Conservation (phyloP, 2,329 filamentous ascomycete genomes). For the Paecilomyces formosus region DNA sequence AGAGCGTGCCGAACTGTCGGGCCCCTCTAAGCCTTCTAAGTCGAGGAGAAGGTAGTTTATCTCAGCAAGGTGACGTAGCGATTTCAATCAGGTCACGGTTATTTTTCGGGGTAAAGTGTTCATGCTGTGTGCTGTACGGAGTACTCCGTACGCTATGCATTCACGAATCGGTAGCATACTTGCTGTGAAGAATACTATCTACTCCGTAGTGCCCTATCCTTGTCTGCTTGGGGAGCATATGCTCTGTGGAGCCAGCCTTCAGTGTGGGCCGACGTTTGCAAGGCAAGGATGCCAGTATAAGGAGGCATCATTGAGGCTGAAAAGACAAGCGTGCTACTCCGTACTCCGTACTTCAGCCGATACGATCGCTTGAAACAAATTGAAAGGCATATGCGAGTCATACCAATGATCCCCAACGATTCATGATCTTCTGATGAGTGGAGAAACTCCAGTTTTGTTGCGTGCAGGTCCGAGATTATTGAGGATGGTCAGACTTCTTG, state of each 20-base stretch:
- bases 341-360: background rate
- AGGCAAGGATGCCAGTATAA: background rate
- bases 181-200: background rate
- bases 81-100: background rate
- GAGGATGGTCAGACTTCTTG: background rate
- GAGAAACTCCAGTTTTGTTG: background rate
- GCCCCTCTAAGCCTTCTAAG: background rate
- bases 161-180: background rate
- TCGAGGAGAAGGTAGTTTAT: background rate
- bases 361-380: background rate
- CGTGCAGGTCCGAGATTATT: background rate
- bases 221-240: background rate
- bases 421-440: background rate
- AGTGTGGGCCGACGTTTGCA: background rate
- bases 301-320: background rate
- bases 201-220: background rate
- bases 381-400: background rate
- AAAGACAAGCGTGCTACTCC: background rate
- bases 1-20: background rate
- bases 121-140: background rate
- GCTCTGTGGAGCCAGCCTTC: background rate
- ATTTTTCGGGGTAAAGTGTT: background rate
- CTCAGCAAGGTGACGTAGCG: background rate
- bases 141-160: background rate
- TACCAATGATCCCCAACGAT: background rate